A percentile compares a stretch with the other conserved stretches of the same genome.
phyloP scores from a whole-genome alignment of 2,329 filamentous ascomycete species.

The Penicillium crustosum region DNA sequence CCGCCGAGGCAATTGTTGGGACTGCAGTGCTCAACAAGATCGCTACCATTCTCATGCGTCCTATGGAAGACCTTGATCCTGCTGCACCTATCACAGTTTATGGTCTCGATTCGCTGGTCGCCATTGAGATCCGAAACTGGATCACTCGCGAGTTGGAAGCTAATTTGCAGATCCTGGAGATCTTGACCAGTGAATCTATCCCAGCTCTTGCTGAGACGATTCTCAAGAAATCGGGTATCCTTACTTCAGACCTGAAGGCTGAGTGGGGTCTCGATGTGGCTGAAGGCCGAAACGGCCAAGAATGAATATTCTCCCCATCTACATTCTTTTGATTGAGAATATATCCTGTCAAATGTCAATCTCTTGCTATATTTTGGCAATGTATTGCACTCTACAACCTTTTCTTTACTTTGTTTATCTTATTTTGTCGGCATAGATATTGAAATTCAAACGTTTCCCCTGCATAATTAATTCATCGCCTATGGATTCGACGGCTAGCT shows the following conservation, averaged over 20 bases:
- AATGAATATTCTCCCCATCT: constrained; percentile 1
- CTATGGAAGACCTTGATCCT: constrained; percentile 22
- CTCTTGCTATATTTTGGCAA: neutral
- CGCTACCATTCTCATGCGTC: constrained; percentile 25
- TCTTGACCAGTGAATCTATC: constrained; percentile 26
- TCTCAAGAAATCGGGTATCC: constrained; percentile 23
- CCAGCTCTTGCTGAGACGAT: constrained; percentile 23
- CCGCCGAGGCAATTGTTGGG: constrained; percentile 9
- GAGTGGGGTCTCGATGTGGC: constrained; percentile 18
- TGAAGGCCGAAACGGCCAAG: constrained; percentile 4
- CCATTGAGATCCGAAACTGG: constrained; percentile 35
- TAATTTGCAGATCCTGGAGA: constrained; percentile 29
- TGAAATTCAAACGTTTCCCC: neutral
- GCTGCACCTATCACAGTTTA: constrained; percentile 21
- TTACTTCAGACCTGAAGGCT: constrained; percentile 17
- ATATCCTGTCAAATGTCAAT: neutral
- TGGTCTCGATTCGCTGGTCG: constrained; percentile 33
- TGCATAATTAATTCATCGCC: neutral
- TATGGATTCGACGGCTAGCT: neutral
- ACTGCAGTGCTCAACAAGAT: constrained; percentile 19
- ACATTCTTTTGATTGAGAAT: neutral
- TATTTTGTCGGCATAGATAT: neutral
- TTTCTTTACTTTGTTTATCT: neutral
- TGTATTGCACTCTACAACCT: neutral
- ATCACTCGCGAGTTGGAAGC: constrained; percentile 25